Evolutionary conservation across 345 rosid genomes (phyloP).

Genomic region (Pseudoturritis turrita): DNA sequence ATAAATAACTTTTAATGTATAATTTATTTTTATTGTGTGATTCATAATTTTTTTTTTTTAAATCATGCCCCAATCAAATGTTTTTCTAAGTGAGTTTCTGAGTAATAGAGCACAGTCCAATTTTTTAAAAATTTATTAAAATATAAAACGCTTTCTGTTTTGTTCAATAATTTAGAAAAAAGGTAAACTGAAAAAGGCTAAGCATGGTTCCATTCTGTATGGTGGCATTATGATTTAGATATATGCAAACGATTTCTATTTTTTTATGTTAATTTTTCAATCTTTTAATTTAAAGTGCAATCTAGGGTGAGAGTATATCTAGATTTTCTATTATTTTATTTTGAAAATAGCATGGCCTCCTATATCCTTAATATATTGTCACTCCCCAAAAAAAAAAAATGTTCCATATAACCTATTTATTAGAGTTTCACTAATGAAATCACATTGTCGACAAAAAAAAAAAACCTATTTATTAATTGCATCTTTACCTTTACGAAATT

Average conservation of each 20-base stretch:
- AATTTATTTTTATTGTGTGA: background rate
- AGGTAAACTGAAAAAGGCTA: constrained; percentile 15
- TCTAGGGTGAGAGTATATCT: background rate
- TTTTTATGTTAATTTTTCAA: background rate
- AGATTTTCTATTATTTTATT: constrained; percentile 6
- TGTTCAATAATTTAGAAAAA: background rate
- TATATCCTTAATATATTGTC: background rate
- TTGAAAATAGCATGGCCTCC: background rate
- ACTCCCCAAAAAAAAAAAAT: background rate
- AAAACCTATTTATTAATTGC: too few species aligned
- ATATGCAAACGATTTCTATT: background rate
- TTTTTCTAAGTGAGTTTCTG: background rate
- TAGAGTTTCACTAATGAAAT: too few species aligned
- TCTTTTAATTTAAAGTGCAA: constrained; percentile 17
- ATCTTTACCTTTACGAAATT: background rate
- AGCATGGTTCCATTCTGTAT: constrained; percentile 2
- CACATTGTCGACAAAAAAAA: too few species aligned
- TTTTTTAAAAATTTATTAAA: background rate
- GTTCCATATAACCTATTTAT: too few species aligned
- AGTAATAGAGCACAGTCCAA: background rate
- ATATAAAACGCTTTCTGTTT: background rate
- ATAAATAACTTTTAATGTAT: background rate
- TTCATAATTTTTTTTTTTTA: background rate
- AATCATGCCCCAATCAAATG: background rate
- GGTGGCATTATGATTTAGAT: constrained; percentile 21